phyloP scores from a whole-genome alignment of 495 filamentous ascomycete species.

The Neurospora africana region DNA sequence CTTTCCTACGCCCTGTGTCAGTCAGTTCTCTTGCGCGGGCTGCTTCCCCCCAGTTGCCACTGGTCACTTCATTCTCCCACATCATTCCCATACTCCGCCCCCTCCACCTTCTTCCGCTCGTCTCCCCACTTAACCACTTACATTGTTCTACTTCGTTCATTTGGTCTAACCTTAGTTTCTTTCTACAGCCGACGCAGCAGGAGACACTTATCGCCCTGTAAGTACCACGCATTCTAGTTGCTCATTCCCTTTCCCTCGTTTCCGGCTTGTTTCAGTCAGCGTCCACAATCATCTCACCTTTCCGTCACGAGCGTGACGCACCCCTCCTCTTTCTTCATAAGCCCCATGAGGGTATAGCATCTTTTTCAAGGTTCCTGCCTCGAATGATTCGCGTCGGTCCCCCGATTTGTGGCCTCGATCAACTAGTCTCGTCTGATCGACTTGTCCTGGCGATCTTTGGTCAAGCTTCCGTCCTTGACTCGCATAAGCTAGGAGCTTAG shows the following conservation, averaged over 20 bases:
- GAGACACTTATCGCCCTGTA: conserved; percentile 44
- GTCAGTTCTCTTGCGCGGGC: not conserved
- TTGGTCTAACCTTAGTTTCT: conserved; percentile 28
- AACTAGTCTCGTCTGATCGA: not conserved
- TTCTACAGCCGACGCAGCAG: conserved; percentile 35
- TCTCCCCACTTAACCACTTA: conserved; percentile 11
- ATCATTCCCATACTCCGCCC: conserved; percentile 9
- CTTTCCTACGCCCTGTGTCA: not conserved
- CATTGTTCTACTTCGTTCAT: conserved; percentile 11
- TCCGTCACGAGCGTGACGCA: not conserved
- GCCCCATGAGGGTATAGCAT: not conserved
- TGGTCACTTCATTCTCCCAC: conserved; percentile 8
- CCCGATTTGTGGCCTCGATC: not conserved
- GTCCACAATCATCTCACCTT: not conserved
- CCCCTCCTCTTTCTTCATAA: not conserved
- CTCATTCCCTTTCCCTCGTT: not conserved
- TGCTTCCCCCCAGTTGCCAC: conserved; percentile 23
- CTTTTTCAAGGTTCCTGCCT: not conserved
- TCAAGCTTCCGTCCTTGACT: not conserved
- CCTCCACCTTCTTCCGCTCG: conserved; percentile 1
- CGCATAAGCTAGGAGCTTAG: not conserved
- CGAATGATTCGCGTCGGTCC: not conserved
- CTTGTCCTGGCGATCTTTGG: not conserved
- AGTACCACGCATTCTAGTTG: conserved; percentile 16
- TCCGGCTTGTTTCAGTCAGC: not conserved